Percentiles rank a stretch among this genome's conserved stretches.
Evolutionary conservation across 306 rosid species (phyloP).

Genomic region (Prunus mira): DNA sequence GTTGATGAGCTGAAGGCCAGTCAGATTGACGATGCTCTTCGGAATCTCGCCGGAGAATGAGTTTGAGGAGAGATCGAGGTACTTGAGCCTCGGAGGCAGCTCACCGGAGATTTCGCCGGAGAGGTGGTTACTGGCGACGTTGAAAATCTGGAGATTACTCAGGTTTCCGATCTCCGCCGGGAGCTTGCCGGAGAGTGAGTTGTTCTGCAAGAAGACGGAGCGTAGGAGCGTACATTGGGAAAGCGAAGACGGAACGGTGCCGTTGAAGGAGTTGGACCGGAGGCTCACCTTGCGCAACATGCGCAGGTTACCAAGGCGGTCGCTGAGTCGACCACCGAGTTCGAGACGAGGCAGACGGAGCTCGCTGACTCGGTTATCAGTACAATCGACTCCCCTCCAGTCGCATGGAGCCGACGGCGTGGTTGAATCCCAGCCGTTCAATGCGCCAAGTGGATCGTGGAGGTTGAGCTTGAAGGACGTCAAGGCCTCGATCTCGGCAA

Average conservation of each 20-base stretch:
- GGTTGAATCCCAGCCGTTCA: constrained; percentile 63
- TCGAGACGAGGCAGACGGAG: constrained; percentile 77
- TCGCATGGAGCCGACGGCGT: constrained; percentile 82
- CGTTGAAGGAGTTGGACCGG: constrained; percentile 73
- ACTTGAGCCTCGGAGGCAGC: constrained; percentile 48
- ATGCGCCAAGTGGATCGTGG: constrained; percentile 64
- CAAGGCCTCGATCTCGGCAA: constrained; percentile 65
- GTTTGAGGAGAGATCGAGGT: constrained; percentile 79
- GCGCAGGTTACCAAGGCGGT: constrained; percentile 46
- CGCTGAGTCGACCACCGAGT: constrained; percentile 70
- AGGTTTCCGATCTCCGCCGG: constrained; percentile 67
- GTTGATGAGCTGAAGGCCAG: constrained; percentile 68
- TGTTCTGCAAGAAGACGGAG: constrained; percentile 65
- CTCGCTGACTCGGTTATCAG: constrained; percentile 55
- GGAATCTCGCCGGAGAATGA: constrained; percentile 79
- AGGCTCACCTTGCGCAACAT: constrained; percentile 69
- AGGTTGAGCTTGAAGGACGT: constrained; percentile 67
- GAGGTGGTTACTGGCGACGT: constrained; percentile 68
- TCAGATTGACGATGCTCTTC: constrained; percentile 37
- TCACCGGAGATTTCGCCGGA: constrained; percentile 57
- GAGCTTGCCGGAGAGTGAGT: constrained; percentile 63
- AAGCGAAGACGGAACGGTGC: constrained; percentile 63
- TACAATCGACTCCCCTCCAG: constrained; percentile 70
- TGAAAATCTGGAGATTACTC: constrained; percentile 52
- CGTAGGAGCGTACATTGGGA: constrained; percentile 64